phyloP scores from a whole-genome alignment of 2,329 filamentous ascomycete genomes.

The Epichloe typhina region DNA sequence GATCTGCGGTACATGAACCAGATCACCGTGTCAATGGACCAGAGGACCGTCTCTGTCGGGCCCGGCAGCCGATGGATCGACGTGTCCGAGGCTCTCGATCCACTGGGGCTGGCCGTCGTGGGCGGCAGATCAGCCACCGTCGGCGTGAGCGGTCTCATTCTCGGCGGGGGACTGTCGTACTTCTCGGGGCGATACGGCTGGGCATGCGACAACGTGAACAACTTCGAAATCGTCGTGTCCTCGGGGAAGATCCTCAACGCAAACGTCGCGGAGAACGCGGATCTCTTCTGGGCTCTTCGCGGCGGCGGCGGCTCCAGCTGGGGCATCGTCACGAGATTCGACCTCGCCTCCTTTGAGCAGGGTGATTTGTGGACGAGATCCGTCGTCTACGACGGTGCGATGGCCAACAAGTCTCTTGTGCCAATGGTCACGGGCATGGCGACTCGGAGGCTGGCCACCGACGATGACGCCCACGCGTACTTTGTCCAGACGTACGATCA shows the following conservation, averaged over 20 bases:
- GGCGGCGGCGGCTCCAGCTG: constrained; percentile 45
- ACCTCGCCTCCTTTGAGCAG: constrained; percentile 24
- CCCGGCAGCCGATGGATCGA: constrained; percentile 12
- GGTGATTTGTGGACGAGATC: constrained; percentile 25
- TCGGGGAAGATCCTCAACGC: constrained; percentile 28
- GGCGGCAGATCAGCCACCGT: constrained; percentile 12
- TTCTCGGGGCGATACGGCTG: constrained; percentile 12
- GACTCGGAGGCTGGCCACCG: neutral
- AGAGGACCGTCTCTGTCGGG: constrained; percentile 8
- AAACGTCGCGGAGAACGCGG: constrained; percentile 24
- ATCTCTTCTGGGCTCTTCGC: constrained; percentile 44
- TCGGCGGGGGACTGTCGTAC: constrained; percentile 15
- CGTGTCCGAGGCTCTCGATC: constrained; percentile 10
- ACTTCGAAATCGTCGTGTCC: constrained; percentile 22
- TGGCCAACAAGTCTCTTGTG: constrained; percentile 11
- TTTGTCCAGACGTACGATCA: constrained; percentile 13
- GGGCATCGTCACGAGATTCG: constrained; percentile 40
- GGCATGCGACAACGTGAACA: constrained; percentile 12
- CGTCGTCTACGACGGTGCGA: constrained; percentile 10
- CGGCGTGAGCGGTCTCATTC: constrained; percentile 13
- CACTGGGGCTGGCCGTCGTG: constrained; percentile 10
- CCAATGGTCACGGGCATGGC: constrained; percentile 10
- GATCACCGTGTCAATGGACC: constrained; percentile 9
- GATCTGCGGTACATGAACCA: constrained; percentile 14
- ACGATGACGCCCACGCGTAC: constrained; percentile 11